Evolutionary conservation across 495 filamentous ascomycete genomes (phyloP).

Genomic region (Aspergillus leporis): DNA sequence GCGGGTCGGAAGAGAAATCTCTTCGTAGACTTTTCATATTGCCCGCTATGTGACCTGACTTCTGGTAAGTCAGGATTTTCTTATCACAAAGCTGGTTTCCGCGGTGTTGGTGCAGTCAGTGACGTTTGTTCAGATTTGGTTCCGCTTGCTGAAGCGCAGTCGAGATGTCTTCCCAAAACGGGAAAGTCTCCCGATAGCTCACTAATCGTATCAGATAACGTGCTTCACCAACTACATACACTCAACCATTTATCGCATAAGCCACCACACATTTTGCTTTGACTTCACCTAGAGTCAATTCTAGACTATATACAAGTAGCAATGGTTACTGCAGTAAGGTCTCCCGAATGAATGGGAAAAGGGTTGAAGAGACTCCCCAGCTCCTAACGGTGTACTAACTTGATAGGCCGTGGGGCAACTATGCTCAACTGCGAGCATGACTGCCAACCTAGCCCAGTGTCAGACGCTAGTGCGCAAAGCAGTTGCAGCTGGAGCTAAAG

Average conservation of each 20-base stretch:
- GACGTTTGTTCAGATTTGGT: slow-evolving; percentile 18
- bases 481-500: slow-evolving; percentile 73
- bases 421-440: slow-evolving; percentile 77
- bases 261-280: background rate
- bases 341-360: background rate
- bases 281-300: background rate
- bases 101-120: slow-evolving; percentile 11
- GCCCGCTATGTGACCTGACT: slow-evolving; percentile 20
- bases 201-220: slow-evolving; percentile 4
- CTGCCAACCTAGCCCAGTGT: slow-evolving; percentile 77
- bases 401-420: slow-evolving; percentile 82
- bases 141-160: slow-evolving; percentile 16
- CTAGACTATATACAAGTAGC: background rate
- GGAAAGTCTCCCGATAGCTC: slow-evolving; percentile 25
- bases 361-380: background rate
- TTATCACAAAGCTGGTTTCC: slow-evolving; percentile 21
- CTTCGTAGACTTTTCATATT: slow-evolving; percentile 91
- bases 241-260: background rate
- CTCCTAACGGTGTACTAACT: background rate
- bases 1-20: slow-evolving; percentile 64
- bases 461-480: slow-evolving; percentile 70
- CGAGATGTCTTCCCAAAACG: slow-evolving; percentile 18
- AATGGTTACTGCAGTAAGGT: slow-evolving; percentile 43
- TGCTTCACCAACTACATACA: background rate
- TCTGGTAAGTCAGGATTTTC: slow-evolving; percentile 12